These are phyloP conservation scores for Thamnidium elegans DNA, from an alignment of 192 early-diverging fungal species.

Conservation along the genomic window DNA sequence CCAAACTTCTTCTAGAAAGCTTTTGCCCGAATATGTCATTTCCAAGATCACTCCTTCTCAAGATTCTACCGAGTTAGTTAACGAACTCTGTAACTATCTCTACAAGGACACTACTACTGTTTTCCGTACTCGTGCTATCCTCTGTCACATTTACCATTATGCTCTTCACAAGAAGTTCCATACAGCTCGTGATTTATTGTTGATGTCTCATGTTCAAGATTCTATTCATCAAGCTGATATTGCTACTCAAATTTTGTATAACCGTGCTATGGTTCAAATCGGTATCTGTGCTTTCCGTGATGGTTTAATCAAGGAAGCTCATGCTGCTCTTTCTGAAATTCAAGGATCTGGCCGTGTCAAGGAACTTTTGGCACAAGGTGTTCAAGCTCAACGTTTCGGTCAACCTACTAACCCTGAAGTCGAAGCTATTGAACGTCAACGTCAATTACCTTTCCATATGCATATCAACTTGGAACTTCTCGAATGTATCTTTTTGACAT, in stretches of 20 bases:
- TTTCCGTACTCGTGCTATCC: slow-evolving; percentile 89
- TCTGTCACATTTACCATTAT: slow-evolving; percentile 97
- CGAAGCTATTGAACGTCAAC: slow-evolving; percentile 88
- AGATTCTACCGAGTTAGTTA: slow-evolving; percentile 65
- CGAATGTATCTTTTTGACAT: slow-evolving; percentile 94
- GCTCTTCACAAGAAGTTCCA: slow-evolving; percentile 96
- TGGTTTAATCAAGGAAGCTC: slow-evolving; percentile 87
- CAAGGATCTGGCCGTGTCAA: slow-evolving; percentile 78
- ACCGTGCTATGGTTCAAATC: slow-evolving; percentile 94
- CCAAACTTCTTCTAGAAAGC: slow-evolving; percentile 49
- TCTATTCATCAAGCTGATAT: slow-evolving; percentile 84
- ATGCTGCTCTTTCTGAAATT: slow-evolving; percentile 87
- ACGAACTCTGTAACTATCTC: slow-evolving; percentile 81
- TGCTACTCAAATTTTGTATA: slow-evolving; percentile 91
- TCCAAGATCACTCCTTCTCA: slow-evolving; percentile 48
- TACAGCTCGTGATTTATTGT: slow-evolving; percentile 89
- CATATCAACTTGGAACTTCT: slow-evolving; percentile 98
- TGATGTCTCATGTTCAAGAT: slow-evolving; percentile 99
- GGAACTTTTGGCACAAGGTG: slow-evolving; percentile 90
- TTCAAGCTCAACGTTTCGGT: slow-evolving; percentile 63
- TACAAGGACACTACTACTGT: slow-evolving; percentile 84
- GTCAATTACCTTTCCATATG: slow-evolving; percentile 99
- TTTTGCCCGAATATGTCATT: slow-evolving; percentile 42
- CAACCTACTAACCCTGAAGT: slow-evolving; percentile 73
- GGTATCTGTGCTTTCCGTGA: slow-evolving; percentile 95